These are phyloP conservation scores for Stephanodiscus triporus DNA, from an alignment of 108 stramenopile genomes.

Conservation along the genomic window DNA sequence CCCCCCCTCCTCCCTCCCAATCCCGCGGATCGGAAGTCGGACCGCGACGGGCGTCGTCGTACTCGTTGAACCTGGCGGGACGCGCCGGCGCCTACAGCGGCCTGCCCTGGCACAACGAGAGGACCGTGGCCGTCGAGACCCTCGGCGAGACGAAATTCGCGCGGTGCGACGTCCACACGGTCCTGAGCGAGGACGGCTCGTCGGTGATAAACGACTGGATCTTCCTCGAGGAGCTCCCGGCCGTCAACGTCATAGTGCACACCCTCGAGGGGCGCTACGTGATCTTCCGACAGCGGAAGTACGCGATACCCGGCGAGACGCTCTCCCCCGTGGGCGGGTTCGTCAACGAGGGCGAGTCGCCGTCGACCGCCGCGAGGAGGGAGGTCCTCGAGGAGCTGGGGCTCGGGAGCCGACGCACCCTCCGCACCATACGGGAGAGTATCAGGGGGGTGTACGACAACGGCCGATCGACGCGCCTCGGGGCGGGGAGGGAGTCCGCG, in stretches of 20 bases:
- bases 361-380: constrained; percentile 55
- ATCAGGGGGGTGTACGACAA: not conserved
- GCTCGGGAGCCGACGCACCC: constrained; percentile 36
- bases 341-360: constrained; percentile 56
- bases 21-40: no score
- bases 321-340: constrained; percentile 64
- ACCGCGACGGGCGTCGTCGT: no score
- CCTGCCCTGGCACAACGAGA: constrained; percentile 30
- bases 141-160: constrained; percentile 63
- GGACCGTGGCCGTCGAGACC: constrained; percentile 35
- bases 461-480: not conserved
- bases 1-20: not conserved
- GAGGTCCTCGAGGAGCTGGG: constrained; percentile 71
- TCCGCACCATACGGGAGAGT: constrained; percentile 7
- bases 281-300: constrained; percentile 62
- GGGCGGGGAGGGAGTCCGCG: no score
- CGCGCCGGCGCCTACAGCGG: constrained; percentile 19
- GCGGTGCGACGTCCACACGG: constrained; percentile 62
- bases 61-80: no score
- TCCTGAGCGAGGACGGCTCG: constrained; percentile 36
- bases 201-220: constrained; percentile 60
- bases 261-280: constrained; percentile 44
- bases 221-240: constrained; percentile 62
- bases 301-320: constrained; percentile 57
- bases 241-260: constrained; percentile 63